Base-by-base conservation (phyloP, 768 basidiomycete genomes). In the Suillus cothurnatus region DNA sequence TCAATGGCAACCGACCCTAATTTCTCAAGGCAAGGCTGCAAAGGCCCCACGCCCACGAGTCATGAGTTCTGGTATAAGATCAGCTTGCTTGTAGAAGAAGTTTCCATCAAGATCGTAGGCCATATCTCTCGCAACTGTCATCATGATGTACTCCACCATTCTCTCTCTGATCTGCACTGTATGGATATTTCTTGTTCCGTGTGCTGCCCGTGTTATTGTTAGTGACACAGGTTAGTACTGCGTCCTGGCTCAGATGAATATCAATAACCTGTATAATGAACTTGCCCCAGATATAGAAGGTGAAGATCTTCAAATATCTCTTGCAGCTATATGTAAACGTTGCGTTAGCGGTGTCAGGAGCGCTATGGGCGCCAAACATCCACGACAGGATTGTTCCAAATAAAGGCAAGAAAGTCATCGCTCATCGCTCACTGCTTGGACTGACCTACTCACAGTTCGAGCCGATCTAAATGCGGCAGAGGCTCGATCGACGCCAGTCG, bases 1-100 rank as follows among this genome's bases (percentile, higher is more conserved):
- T 59, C 23, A 17, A 21, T 41, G 38, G 41, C 39, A 59, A 59
- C 58, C 39, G 39, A 59, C 19, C 58, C 6, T 14, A 41, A 31
- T 41, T 41, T 59, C 58, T 59, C 58, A 59, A 59, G 39, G 39
- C 58, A 59, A 59, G 39, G 39, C 19, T 59, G 6, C 58, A 28
- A 21, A 28, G 11, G 19, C 58, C 26, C 39, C 39, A 59, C 26
- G 39, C 38, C 19, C 38, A 31, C 39, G 58, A 59, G 41, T 28
- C 26, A 21, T 21, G 17, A 17, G 41, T 59, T 41, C 39, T 31
- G 17, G 39, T 59, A 59, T 59, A 59, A 59, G 39, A 59, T 59
- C 39, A 21, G 11, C 38, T 59, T 14, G 19, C 19, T 59, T 31
- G n/a, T 26, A 9, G 26, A 14, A 41, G 19, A 28, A 31, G 38